Conservation (phyloP, 495 filamentous ascomycete species). For the Hypoxylon fragiforme region DNA sequence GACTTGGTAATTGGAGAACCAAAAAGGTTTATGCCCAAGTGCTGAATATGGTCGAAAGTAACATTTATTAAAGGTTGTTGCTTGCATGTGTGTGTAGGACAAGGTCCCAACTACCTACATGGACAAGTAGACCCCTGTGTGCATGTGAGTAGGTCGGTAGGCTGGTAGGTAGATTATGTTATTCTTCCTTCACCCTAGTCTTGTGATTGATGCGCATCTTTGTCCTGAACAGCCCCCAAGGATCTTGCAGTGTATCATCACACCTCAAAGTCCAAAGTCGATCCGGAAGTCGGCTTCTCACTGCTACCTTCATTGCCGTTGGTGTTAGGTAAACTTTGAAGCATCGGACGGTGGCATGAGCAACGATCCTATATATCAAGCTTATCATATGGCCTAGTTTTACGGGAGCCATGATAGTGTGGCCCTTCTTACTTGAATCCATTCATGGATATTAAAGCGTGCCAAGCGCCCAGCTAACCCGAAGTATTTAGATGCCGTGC, state of each 20-base stretch:
- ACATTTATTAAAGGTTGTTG: no score
- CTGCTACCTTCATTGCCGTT: slow-evolving; percentile 10
- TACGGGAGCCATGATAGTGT: not conserved
- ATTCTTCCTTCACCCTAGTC: slow-evolving; percentile 13
- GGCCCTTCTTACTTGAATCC: not conserved
- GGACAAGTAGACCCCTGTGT: slow-evolving; percentile 4
- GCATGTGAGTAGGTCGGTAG: no score
- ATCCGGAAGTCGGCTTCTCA: slow-evolving; percentile 20
- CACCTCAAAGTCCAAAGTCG: slow-evolving; percentile 12
- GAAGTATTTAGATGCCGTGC: not conserved
- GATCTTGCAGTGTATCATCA: slow-evolving; percentile 5
- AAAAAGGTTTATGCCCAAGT: slow-evolving; percentile 23
- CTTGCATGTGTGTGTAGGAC: slow-evolving; percentile 21
- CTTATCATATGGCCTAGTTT: no score
- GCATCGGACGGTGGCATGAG: slow-evolving; percentile 14
- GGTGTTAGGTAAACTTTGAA: not conserved
- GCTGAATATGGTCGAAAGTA: slow-evolving; percentile 15
- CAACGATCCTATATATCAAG: slow-evolving; percentile 13
- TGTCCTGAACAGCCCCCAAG: slow-evolving; percentile 4
- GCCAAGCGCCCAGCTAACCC: not conserved
- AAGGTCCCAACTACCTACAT: no score
- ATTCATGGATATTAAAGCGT: no score
- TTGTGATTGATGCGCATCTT: slow-evolving; percentile 8
- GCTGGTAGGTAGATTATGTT: no score
- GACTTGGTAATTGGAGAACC: slow-evolving; percentile 24